Conservation (phyloP, 2,329 filamentous ascomycete species). For the Coleophoma crateriformis region DNA sequence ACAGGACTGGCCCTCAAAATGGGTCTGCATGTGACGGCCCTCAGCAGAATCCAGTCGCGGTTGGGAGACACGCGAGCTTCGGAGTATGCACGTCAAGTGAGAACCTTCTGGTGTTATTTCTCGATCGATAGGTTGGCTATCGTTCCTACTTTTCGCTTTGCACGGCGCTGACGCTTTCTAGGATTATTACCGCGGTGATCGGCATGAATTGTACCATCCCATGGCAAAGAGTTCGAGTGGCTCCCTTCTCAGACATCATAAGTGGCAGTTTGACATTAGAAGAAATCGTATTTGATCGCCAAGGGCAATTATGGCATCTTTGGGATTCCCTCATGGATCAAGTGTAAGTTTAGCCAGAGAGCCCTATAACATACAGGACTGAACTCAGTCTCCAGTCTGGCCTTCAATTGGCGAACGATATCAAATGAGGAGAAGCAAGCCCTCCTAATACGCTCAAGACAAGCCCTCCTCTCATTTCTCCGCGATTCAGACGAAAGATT, state of each 20-base stretch:
- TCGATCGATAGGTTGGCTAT: conserved; percentile 8
- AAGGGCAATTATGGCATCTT: conserved; percentile 11
- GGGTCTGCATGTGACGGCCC: conserved; percentile 4
- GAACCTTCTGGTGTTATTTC: conserved; percentile 13
- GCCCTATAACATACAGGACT: background rate
- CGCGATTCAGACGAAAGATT: background rate
- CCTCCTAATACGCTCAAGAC: background rate
- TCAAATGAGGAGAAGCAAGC: background rate
- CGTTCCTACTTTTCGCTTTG: background rate
- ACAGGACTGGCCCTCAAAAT: conserved; percentile 1
- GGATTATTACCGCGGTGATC: conserved; percentile 8
- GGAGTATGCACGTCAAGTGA: conserved; percentile 1
- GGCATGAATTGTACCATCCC: conserved; percentile 14
- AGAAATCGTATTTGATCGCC: conserved; percentile 8
- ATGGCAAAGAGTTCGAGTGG: conserved; percentile 9
- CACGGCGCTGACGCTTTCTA: background rate
- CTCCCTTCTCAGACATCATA: conserved; percentile 3
- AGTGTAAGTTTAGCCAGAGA: background rate
- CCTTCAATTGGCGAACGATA: background rate
- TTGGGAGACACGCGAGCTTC: background rate
- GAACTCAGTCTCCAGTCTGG: background rate
- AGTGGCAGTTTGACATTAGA: background rate
- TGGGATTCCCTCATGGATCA: conserved; percentile 15
- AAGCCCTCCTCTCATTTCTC: background rate
- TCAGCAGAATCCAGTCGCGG: background rate